Evolutionary conservation across 441 rosid genomes (phyloP), one percentile per base, ranked within the genome.

Genomic region (Euphorbia celastroides): DNA sequence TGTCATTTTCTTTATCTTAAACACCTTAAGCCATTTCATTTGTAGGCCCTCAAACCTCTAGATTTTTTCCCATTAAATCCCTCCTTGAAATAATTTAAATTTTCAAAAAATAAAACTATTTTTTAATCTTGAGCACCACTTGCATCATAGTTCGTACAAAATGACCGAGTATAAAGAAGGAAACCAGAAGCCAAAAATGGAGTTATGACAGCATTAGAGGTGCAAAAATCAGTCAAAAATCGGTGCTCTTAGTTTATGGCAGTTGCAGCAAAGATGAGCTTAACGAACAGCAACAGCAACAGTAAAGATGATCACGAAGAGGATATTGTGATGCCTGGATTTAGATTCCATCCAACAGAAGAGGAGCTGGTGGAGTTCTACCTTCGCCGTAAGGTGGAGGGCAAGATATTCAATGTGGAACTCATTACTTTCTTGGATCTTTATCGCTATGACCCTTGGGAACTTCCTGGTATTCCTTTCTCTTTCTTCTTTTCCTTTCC

Each of bases 341-440:
- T 94, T 77, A 82, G 99, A 5, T 94, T 94, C 82, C 99, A 92
- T 57, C 99, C 99, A 5, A 94, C 98, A 0, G 99, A 94, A 76
- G 99, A 94, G 79, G 99, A 95, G 69, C 97, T 95, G 5, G 93
- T 95, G 2, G 97, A 92, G 81, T 95, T 95, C 83, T 95, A 95
- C 83, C 99, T 95, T 79, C 99, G 99, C 83, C 97, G 99, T 73
- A 95, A 95, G 88, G 97, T 95, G 0, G 97, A 95, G 88, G 99
- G 99, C 85, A 95, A 95, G 73, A 94, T 87, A 31, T 95, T 95
- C 85, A 92, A 92, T 32, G 96, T 92, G 20, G 99, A 95, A 71
- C 97, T 92, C 80, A 95, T 95, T 66, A 89, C 98, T 82, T 92
- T 88, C 81, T 90, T 95, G 55, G 99, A 95, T 82, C 99, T 95